phyloP scores from a whole-genome alignment of 129 eudicot species.

The Deinandra increscens region DNA sequence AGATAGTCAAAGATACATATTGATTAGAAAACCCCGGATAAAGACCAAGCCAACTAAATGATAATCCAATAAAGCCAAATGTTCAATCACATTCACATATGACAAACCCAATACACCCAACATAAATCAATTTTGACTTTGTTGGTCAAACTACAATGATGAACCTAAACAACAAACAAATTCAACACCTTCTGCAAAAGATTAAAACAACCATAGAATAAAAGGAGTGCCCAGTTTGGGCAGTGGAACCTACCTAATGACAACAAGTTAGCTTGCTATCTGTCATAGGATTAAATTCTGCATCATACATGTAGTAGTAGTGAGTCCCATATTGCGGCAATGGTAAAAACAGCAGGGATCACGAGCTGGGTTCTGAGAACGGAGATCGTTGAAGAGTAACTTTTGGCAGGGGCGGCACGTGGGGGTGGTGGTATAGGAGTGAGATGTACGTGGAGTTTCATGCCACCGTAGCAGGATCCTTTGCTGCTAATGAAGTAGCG shows the following conservation, averaged over 20 bases:
- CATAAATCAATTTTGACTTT: conserved; percentile 9
- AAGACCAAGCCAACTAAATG: not conserved
- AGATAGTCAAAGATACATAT: too few relatives aligned
- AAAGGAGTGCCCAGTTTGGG: conserved; percentile 32
- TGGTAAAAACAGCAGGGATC: conserved; percentile 60
- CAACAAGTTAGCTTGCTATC: not conserved
- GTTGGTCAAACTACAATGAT: conserved; percentile 19
- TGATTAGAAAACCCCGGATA: too few relatives aligned
- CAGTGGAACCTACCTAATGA: conserved; percentile 20
- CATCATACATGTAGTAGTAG: conserved; percentile 44
- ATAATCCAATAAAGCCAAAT: not conserved
- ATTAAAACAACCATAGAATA: not conserved
- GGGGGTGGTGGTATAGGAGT: conserved; percentile 68
- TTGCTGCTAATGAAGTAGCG: conserved; percentile 81
- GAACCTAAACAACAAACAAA: conserved; percentile 21
- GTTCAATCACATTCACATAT: conserved; percentile 17
- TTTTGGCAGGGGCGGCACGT: conserved; percentile 39
- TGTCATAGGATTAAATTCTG: not conserved
- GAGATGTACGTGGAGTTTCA: conserved; percentile 63
- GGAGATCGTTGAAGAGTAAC: conserved; percentile 32
- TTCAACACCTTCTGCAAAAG: conserved; percentile 21
- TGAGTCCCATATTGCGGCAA: conserved; percentile 73
- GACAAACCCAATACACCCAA: conserved; percentile 26
- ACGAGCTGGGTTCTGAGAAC: conserved; percentile 44
- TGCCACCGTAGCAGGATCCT: conserved; percentile 83